Base-by-base conservation (phyloP, 164 flowering plant genomes). In the Hamamelis virginiana region DNA sequence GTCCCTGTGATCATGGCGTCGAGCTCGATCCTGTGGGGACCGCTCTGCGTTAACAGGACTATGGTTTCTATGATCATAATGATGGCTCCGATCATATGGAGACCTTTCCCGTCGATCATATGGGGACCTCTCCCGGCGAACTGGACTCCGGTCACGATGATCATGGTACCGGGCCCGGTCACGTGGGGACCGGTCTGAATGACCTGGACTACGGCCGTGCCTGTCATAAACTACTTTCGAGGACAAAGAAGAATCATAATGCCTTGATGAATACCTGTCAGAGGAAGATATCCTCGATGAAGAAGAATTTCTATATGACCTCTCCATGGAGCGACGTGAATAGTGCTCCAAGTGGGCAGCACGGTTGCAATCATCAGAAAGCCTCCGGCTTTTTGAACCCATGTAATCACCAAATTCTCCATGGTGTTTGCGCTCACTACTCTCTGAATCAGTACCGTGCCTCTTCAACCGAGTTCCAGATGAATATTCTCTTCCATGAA, bases 171-270 rank as follows among this genome's bases (percentile, higher is more conserved):
- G 78, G 26, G 75, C 62, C 67, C 85, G 82, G 64, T 81, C 90
- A 64, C 69, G 83, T 22, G 92, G 88, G 68, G 86, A 87, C 80
- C 85, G 77, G 74, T 85, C 89, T 51, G 78, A 67, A 67, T 82
- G 79, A 26, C 66, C 82, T 6, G 97, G 94, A 73, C 96, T 91
- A 46, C 84, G 82, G 27, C 81, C 86, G 70, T 80, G 85, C 74
- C 82, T 85, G 58, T 89, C 94, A 76, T 84, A 75, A 69, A 67
- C 62, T 12, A 68, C 80, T 75, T 84, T 87, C 33, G 91, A 81
- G 26, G 95, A 82, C 19, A 75, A 69, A 55, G 87, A 74, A 62
- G 83, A 76, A 60, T 87, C 97, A 80, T 80, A 76, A 68, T 83
- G 84, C 79, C 90, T 83, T 46, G 89, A 73, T 52, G 82, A 67